Evolutionary conservation across 371 early-diverging fungal genomes (phyloP).

Genomic region (Dinochytrium kinnereticum): DNA sequence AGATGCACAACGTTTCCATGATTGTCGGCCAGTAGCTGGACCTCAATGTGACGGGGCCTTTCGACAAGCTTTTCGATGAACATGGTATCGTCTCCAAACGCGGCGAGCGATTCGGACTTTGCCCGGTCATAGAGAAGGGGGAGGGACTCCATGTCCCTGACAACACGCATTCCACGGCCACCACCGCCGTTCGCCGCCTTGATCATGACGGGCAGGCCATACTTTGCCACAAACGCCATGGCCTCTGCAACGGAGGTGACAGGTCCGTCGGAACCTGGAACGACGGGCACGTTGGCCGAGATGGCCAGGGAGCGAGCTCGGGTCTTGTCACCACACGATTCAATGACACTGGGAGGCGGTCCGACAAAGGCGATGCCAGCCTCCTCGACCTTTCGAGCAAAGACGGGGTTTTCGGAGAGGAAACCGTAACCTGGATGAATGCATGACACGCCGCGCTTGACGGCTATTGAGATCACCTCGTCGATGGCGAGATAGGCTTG

Average conservation of each 20-base stretch:
- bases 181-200: slow-evolving; percentile 97
- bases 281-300: slow-evolving; percentile 43
- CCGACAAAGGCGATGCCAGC: slow-evolving; percentile 94
- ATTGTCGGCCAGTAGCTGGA: slow-evolving; percentile 87
- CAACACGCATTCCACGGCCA: slow-evolving; percentile 97
- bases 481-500: slow-evolving; percentile 94
- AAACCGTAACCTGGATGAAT: slow-evolving; percentile 80
- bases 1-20: slow-evolving; percentile 88
- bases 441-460: slow-evolving; percentile 66
- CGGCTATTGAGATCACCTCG: slow-evolving; percentile 87
- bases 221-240: slow-evolving; percentile 66
- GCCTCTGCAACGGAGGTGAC: slow-evolving; percentile 71
- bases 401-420: slow-evolving; percentile 87
- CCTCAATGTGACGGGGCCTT: slow-evolving; percentile 95
- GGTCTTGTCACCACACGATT: slow-evolving; percentile 91
- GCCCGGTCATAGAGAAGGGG: slow-evolving; percentile 80
- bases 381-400: slow-evolving; percentile 83
- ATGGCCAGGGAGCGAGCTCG: slow-evolving; percentile 85
- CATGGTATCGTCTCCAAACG: slow-evolving; percentile 95
- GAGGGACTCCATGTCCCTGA: slow-evolving; percentile 71
- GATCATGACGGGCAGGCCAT: slow-evolving; percentile 95
- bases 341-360: slow-evolving; percentile 85
- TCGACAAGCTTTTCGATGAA: slow-evolving; percentile 94
- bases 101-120: slow-evolving; percentile 84
- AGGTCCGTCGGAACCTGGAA: slow-evolving; percentile 79